A percentile compares a stretch with the other conserved stretches of the same genome.
phyloP scores from a whole-genome alignment of 495 filamentous ascomycete genomes.

The Penicillium maclennaniae region DNA sequence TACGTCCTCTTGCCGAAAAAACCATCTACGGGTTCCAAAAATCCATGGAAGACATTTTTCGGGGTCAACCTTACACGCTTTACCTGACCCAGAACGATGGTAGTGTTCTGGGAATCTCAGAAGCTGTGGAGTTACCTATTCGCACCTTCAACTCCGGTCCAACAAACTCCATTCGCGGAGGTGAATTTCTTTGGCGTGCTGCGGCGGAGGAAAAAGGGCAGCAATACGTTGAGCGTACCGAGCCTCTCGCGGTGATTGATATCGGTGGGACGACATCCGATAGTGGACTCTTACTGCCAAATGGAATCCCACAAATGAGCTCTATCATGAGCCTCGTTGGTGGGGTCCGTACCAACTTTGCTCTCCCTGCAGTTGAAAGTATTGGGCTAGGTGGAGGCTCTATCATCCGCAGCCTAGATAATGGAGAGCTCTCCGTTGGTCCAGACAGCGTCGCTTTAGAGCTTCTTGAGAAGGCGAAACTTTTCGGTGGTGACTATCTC shows the following conservation, averaged over 20 bases:
- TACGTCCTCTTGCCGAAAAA: neutral
- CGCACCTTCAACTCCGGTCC: constrained; percentile 50
- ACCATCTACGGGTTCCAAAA: neutral
- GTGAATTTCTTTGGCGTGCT: constrained; percentile 36
- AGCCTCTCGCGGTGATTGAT: constrained; percentile 40
- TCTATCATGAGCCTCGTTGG: constrained; percentile 38
- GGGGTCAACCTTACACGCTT: constrained; percentile 28
- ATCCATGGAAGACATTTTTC: neutral
- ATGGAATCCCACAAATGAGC: constrained; percentile 44
- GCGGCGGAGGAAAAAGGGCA: constrained; percentile 28
- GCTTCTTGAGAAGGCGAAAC: constrained; percentile 42
- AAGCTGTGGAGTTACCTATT: constrained; percentile 45
- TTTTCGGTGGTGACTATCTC: constrained; percentile 49
- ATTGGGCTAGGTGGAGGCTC: constrained; percentile 54
- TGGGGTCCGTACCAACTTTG: constrained; percentile 47
- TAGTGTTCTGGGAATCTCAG: constrained; percentile 39
- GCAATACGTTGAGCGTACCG: constrained; percentile 3
- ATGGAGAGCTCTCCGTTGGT: constrained; percentile 41
- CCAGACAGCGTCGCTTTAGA: constrained; percentile 56
- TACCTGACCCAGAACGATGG: constrained; percentile 55
- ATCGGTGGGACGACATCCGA: constrained; percentile 51
- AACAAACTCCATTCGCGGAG: constrained; percentile 51
- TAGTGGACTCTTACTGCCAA: constrained; percentile 43
- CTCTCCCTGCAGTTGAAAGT: constrained; percentile 49
- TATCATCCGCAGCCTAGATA: constrained; percentile 36